Percentiles rank a stretch among this genome's conserved stretches.
These are phyloP conservation scores for Lagenidium sp. DNA, from an alignment of 352 stramenopile genomes.

Conservation along the genomic window DNA sequence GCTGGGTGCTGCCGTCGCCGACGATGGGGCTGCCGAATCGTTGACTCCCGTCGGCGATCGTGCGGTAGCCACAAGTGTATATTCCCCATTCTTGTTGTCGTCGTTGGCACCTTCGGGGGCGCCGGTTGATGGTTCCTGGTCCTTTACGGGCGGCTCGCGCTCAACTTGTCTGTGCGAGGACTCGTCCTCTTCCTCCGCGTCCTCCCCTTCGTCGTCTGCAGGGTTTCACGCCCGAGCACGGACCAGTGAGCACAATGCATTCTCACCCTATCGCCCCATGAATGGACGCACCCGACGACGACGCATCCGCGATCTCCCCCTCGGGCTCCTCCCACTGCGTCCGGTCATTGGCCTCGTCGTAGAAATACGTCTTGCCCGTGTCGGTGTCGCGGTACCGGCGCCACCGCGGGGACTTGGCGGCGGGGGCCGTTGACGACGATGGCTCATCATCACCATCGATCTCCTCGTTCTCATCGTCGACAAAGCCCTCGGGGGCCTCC, in stretches of 20 bases:
- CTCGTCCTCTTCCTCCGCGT: conserved; percentile 15
- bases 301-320: conserved; percentile 17
- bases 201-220: conserved; percentile 1
- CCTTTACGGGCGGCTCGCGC: not conserved
- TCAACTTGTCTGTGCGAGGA: conserved; percentile 3
- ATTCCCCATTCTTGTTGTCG: not conserved
- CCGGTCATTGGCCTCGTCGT: conserved; percentile 55
- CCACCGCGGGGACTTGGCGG: conserved; percentile 27
- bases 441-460: too few species aligned
- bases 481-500: conserved; percentile 39
- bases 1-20: too few species aligned
- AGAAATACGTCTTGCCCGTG: conserved; percentile 53
- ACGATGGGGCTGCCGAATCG: too few species aligned
- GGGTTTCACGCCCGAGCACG: too few species aligned
- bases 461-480: conserved; percentile 2
- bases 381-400: conserved; percentile 53
- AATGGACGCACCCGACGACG: too few species aligned
- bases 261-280: too few species aligned
- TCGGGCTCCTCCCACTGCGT: conserved; percentile 74
- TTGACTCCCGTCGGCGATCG: too few species aligned
- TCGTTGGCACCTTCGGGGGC: not conserved
- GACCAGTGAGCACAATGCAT: too few species aligned
- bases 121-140: not conserved
- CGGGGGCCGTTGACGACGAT: not conserved
- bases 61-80: too few species aligned